These are phyloP conservation scores for Bisporella sp. DNA, from an alignment of 2,329 filamentous ascomycete species.

Conservation along the genomic window DNA sequence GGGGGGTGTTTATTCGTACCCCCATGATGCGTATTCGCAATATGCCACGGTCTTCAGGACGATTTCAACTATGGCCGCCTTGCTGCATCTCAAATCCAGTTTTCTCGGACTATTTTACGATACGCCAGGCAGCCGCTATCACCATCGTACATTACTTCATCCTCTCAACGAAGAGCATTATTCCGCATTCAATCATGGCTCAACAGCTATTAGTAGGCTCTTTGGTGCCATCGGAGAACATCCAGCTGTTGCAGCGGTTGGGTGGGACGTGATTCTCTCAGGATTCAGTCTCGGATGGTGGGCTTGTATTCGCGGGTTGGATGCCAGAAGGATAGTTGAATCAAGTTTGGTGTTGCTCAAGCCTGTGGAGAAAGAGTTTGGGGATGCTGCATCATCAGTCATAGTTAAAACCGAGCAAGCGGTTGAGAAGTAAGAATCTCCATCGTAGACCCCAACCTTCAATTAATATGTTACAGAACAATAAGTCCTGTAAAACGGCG, in stretches of 20 bases:
- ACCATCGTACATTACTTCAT: constrained; percentile 40
- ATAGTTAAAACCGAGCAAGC: constrained; percentile 9
- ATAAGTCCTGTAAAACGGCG: constrained; percentile 1
- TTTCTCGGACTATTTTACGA: constrained; percentile 38
- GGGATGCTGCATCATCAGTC: no score
- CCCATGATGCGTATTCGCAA: constrained; percentile 31
- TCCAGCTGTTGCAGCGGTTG: constrained; percentile 48
- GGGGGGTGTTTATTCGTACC: constrained; percentile 38
- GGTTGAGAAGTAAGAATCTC: no score
- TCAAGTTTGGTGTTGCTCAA: no score
- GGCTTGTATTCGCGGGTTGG: constrained; percentile 46
- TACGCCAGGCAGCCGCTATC: constrained; percentile 38
- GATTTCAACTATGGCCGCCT: constrained; percentile 36
- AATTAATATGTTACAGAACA: no score
- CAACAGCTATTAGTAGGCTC: constrained; percentile 38
- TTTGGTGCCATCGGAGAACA: constrained; percentile 47
- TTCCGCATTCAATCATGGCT: constrained; percentile 37
- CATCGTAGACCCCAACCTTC: no score
- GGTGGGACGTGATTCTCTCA: constrained; percentile 52
- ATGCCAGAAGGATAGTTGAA: constrained; percentile 41
- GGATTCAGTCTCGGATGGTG: constrained; percentile 47
- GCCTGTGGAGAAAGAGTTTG: no score
- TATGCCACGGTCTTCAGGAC: constrained; percentile 41
- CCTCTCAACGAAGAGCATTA: constrained; percentile 39
- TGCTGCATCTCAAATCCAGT: constrained; percentile 40